Conservation (phyloP, 768 basidiomycete genomes). For the Boletus bicolor region DNA sequence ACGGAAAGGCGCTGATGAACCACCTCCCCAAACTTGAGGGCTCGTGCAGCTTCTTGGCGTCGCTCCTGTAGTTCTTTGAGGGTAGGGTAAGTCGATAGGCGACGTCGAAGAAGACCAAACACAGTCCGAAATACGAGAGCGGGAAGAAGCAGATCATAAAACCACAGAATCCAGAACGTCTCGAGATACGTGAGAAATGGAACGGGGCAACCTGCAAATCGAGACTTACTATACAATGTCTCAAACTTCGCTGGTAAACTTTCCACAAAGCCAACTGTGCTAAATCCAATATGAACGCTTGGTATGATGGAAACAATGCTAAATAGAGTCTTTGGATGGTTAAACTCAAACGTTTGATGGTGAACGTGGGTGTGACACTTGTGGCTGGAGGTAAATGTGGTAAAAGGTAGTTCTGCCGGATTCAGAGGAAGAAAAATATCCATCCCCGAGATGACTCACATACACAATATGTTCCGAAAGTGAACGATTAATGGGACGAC, state of each 20-base stretch:
- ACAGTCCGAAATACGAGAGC: conserved; percentile 46
- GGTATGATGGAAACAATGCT: conserved; percentile 47
- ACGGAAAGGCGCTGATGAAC: conserved; percentile 45
- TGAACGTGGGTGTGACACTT: conserved; percentile 45
- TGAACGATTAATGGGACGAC: conserved; percentile 16
- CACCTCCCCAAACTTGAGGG: conserved; percentile 50
- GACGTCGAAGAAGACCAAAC: conserved; percentile 46
- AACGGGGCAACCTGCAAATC: background rate
- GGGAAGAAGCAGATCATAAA: conserved; percentile 53
- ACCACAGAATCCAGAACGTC: conserved; percentile 67
- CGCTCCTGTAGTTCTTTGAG: conserved; percentile 51
- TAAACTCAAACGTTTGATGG: conserved; percentile 49
- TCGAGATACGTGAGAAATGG: conserved; percentile 22
- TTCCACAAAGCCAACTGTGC: conserved; percentile 54
- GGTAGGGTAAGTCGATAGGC: conserved; percentile 53
- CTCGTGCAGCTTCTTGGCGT: conserved; percentile 45
- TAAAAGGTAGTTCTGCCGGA: conserved; percentile 37
- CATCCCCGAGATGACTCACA: conserved; percentile 18
- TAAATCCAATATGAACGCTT: conserved; percentile 40
- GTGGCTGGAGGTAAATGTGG: conserved; percentile 45
- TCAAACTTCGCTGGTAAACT: conserved; percentile 42
- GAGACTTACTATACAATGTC: conserved; percentile 49
- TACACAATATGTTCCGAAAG: conserved; percentile 27
- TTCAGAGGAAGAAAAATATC: conserved; percentile 11
- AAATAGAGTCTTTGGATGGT: conserved; percentile 56